These are phyloP conservation scores for Auriscalpium microsporum DNA, from an alignment of 768 basidiomycete species.

Conservation along the genomic window DNA sequence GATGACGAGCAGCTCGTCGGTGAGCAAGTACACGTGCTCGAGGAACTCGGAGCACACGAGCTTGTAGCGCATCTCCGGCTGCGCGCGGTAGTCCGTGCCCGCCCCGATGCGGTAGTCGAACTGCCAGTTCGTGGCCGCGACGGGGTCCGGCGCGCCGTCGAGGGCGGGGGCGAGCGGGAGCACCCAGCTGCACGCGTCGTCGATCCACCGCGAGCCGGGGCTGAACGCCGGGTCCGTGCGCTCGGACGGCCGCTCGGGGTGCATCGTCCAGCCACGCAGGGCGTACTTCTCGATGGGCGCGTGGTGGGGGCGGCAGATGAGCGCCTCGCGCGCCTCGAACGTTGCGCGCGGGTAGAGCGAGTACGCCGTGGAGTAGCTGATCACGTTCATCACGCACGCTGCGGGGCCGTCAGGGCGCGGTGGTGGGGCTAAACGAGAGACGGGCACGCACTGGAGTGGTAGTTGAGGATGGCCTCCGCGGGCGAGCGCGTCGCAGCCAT, in stretches of 20 bases:
- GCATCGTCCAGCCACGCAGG: conserved; percentile 29
- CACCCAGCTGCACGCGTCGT: conserved; percentile 24
- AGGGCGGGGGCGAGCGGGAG: conserved; percentile 18
- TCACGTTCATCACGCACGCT: conserved; percentile 39
- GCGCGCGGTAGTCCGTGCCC: too few species aligned
- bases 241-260: background rate
- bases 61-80: background rate
- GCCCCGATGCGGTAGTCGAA: background rate
- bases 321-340: conserved; percentile 24
- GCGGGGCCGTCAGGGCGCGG: background rate
- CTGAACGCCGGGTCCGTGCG: conserved; percentile 14
- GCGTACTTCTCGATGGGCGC: conserved; percentile 27
- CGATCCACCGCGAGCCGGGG: conserved; percentile 21
- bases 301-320: conserved; percentile 14
- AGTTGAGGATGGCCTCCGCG: conserved; percentile 24
- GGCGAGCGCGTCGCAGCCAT: conserved; percentile 23
- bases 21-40: background rate
- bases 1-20: background rate
- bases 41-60: background rate
- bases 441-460: background rate
- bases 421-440: too few species aligned
- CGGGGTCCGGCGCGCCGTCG: background rate
- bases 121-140: background rate
- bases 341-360: conserved; percentile 35
- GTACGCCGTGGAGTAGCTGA: conserved; percentile 33